Percentiles rank a stretch among this genome's conserved stretches.
phyloP scores from a whole-genome alignment of 306 rosid species.

The Dalbergia cultrata region DNA sequence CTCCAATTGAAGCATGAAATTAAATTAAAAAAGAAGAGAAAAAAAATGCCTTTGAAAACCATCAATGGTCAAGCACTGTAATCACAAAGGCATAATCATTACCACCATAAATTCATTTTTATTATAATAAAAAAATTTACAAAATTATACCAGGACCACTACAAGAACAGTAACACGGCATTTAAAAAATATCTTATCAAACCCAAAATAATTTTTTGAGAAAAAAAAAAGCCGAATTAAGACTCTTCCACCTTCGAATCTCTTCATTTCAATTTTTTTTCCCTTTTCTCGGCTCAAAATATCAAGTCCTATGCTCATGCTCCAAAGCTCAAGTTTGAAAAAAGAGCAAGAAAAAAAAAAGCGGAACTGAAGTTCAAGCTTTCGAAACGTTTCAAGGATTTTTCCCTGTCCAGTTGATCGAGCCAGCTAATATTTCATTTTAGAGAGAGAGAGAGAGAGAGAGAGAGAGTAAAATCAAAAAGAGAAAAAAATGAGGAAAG shows the following conservation, averaged over 20 bases:
- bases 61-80: slow-evolving; percentile 38
- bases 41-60: not conserved
- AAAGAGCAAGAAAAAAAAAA: not conserved
- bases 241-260: not conserved
- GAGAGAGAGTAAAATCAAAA: not conserved
- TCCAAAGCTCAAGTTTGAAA: not conserved
- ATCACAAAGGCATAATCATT: slow-evolving; percentile 54
- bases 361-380: not conserved
- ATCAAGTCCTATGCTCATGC: not conserved
- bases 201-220: not conserved
- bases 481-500: not conserved
- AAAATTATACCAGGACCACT: slow-evolving; percentile 55
- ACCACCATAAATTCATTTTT: slow-evolving; percentile 37
- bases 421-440: slow-evolving; percentile 9
- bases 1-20: slow-evolving; percentile 28
- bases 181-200: slow-evolving; percentile 13
- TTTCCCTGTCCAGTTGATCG: not conserved
- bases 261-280: not conserved
- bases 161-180: slow-evolving; percentile 44
- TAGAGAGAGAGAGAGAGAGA: slow-evolving; percentile 5
- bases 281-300: not conserved
- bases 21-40: not conserved
- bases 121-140: slow-evolving; percentile 29
- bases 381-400: not conserved
- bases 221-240: not conserved